These are phyloP conservation scores for Globisporangium acanthophoron DNA, from an alignment of 352 stramenopile species.

Conservation along the genomic window DNA sequence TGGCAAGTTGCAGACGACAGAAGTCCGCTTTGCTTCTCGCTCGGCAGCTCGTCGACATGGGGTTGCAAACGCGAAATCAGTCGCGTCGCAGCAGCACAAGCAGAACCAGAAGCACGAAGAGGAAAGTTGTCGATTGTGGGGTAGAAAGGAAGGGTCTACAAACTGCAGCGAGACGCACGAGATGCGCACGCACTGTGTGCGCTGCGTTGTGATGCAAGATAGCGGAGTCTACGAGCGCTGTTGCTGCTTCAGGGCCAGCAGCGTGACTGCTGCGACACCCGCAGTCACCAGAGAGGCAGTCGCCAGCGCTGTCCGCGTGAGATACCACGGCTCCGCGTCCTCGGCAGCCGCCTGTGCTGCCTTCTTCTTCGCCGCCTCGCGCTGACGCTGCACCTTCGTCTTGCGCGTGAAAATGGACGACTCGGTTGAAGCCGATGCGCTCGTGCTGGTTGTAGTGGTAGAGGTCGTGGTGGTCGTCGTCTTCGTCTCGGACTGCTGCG, in stretches of 20 bases:
- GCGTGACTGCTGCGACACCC: constrained; percentile 50
- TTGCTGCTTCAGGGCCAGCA: constrained; percentile 61
- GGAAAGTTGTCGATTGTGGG: constrained; percentile 6
- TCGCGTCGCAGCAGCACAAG: background rate
- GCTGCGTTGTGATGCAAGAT: background rate
- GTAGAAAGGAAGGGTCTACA: background rate
- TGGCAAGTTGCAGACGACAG: background rate
- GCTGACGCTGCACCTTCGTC: constrained; percentile 37
- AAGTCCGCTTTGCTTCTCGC: background rate
- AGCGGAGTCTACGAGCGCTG: constrained; percentile 14
- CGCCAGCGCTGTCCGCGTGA: constrained; percentile 49
- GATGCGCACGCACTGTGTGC: background rate
- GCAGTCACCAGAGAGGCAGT: constrained; percentile 68
- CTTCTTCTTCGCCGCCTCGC: constrained; percentile 13
- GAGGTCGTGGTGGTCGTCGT: constrained; percentile 15
- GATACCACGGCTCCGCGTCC: constrained; percentile 46
- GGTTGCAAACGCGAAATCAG: constrained; percentile 3
- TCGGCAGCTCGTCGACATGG: background rate
- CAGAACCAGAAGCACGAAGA: background rate
- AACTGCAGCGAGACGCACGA: constrained; percentile 1
- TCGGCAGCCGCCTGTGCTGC: constrained; percentile 1
- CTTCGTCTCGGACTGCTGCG: constrained; percentile 17
- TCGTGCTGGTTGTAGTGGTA: background rate
- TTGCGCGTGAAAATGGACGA: constrained; percentile 76
- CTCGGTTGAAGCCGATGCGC: constrained; percentile 12